Percentiles rank a stretch among this genome's conserved stretches.
Conservation (phyloP, 192 early-diverging fungal genomes). For the Spizellomyces sp. region DNA sequence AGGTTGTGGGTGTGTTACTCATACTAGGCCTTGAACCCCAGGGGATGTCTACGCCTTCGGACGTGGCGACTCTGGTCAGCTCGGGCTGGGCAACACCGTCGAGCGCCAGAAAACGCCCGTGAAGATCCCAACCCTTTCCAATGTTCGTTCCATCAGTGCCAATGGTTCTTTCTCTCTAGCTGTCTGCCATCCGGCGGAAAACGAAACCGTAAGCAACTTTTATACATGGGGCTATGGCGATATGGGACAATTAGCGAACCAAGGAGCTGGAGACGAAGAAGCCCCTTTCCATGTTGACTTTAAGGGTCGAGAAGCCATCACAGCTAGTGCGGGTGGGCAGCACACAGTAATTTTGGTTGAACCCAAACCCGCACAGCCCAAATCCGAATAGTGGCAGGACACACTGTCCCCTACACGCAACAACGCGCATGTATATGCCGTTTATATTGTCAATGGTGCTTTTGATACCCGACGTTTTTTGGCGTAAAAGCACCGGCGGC, state of each 20-base stretch:
- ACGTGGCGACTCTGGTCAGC: slow-evolving; percentile 78
- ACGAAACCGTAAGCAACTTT: slow-evolving; percentile 31
- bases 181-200: slow-evolving; percentile 28
- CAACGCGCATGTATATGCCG: no score
- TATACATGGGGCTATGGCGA: slow-evolving; percentile 93
- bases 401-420: no score
- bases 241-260: slow-evolving; percentile 80
- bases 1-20: not conserved
- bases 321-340: slow-evolving; percentile 79
- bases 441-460: no score
- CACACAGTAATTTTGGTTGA: slow-evolving; percentile 66
- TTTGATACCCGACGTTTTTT: no score
- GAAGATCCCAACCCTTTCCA: slow-evolving; percentile 44
- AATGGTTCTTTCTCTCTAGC: slow-evolving; percentile 54
- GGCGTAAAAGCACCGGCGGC: no score
- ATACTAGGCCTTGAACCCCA: no score
- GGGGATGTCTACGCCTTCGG: slow-evolving; percentile 75
- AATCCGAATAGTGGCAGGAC: no score
- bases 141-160: slow-evolving; percentile 55
- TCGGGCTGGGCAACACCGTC: slow-evolving; percentile 66
- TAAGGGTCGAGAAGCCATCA: slow-evolving; percentile 62
- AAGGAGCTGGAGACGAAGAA: slow-evolving; percentile 71
- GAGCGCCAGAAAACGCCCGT: slow-evolving; percentile 52
- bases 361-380: slow-evolving; percentile 35
- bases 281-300: slow-evolving; percentile 68